These are phyloP conservation scores for Cutaneotrichosporon arboriforme DNA, from an alignment of 1,284 basidiomycete species.

Conservation along the genomic window DNA sequence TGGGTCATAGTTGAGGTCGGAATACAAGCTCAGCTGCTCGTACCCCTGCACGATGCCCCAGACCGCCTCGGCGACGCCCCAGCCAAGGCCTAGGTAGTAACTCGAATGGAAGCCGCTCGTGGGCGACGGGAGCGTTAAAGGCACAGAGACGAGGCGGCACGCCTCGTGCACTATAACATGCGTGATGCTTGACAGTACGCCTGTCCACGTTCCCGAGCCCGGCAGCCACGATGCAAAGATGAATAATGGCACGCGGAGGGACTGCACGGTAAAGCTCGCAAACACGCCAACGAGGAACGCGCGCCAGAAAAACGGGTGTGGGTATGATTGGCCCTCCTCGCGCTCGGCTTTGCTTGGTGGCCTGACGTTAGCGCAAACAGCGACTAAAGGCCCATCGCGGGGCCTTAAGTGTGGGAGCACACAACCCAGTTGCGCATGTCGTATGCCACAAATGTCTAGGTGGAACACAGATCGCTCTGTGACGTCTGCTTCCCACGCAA, in stretches of 20 bases:
- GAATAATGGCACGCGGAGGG: conserved; percentile 38
- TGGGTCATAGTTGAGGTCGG: conserved; percentile 27
- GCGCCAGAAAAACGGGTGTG: conserved; percentile 41
- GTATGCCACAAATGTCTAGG: no score
- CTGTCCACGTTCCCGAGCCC: conserved; percentile 5
- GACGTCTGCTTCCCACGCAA: no score
- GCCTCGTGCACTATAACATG: conserved; percentile 42
- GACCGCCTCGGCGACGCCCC: conserved; percentile 42
- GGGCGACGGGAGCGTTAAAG: conserved; percentile 35
- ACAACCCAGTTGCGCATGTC: no score
- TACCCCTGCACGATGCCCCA: conserved; percentile 47
- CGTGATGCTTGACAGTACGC: conserved; percentile 22
- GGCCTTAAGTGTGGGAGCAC: no score
- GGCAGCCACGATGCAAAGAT: conserved; percentile 31
- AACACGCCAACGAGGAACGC: conserved; percentile 44
- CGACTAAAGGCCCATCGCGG: no score
- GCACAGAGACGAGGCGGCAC: conserved; percentile 37
- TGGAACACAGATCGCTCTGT: not conserved
- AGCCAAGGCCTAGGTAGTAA: conserved; percentile 47
- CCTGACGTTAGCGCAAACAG: conserved; percentile 25
- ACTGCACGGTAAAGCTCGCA: conserved; percentile 42
- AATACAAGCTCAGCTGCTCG: conserved; percentile 44
- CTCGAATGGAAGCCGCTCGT: conserved; percentile 45
- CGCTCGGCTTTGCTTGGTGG: conserved; percentile 40
- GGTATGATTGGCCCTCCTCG: conserved; percentile 40